Evolutionary conservation across 106 monocot genomes (phyloP), one percentile per base, ranked within the genome.

Genomic region (Narthecium ossifragum): DNA sequence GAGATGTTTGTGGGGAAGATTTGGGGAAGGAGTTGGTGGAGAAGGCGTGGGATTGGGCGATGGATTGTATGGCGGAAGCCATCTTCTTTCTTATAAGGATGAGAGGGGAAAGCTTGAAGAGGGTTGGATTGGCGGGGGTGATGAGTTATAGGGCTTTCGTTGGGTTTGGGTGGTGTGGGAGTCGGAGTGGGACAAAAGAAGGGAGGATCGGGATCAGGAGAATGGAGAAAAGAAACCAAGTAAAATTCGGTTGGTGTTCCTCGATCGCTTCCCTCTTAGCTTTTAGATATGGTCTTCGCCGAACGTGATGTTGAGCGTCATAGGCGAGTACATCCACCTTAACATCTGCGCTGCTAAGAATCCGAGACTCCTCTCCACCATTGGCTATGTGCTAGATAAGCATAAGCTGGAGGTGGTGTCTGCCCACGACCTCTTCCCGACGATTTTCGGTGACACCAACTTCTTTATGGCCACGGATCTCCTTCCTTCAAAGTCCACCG

Each of bases 201-300:
- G n/a, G 55, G 22, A 34, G 1, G 40, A 26, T 64, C 29, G 36
- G 11, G 5, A n/a, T n/a, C n/a, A 37, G 36, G 11, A 6, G 5
- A 11, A 37, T 37, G 11, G 36, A 37, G 5, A 11, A 37, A 11
- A 37, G 36, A n/a, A n/a, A n/a, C n/a, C n/a, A n/a, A n/a, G n/a
- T n/a, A n/a, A n/a, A n/a, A n/a, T n/a, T n/a, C n/a, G n/a, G n/a
- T n/a, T n/a, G n/a, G n/a, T n/a, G n/a, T n/a, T n/a, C n/a, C n/a
- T n/a, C n/a, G n/a, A n/a, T 51, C 33, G 17, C 12, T 52, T 63
- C 30, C 47, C 62, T 4, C 51, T 46, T 8, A 25, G 46, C 50
- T 64, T 86, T 53, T 67, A 74, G 34, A 81, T 81, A 0, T 77
- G 78, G 75, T 62, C 83, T 2, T 76, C 83, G 26, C 83, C 79